Base-by-base conservation (phyloP, 345 rosid genomes). In the Leavenworthia alabamica region DNA sequence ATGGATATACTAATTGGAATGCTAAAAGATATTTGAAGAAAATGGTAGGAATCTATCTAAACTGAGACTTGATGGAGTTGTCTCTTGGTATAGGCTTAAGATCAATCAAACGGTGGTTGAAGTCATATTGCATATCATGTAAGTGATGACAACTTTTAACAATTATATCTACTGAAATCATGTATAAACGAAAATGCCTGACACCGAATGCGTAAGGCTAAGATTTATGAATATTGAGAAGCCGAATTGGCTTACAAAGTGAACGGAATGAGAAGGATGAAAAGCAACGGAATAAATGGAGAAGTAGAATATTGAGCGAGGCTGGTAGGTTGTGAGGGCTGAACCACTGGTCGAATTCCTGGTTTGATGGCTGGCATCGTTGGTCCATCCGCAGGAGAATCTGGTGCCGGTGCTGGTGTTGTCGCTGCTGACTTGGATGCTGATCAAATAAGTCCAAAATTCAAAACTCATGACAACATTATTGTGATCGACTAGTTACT, bases 301-400 rank as follows among this genome's bases (percentile, higher is more conserved):
- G 41, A 32, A 19, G 70, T 39, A 8, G 70, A 40, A 41, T 17
- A 47, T 0, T 20, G 59, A 56, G 75, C 75, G 15, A 47, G 32
- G 59, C 75, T 63, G 26, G 59, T 63, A 46, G 74, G 74, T 46
- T 53, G 67, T 13, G 31, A 44, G n/a, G 58, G 36, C 64, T 62
- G 70, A 62, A 56, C 65, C 52, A 71, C 70, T 17, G 75, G 75
- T 24, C 64, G 58, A 31, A 70, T 70, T 55, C 75, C 54, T 40
- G 32, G 60, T 23, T 44, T 71, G 40, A 44, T 3, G 32, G 59
- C 56, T 24, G 70, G 53, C 6, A 37, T 44, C 23, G 28, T 44
- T 3, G 58, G 52, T 54, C 26, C 68, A 47, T 46, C 52, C 6
- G 13, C 23, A 0, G 63, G 57, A 37, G 35, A 17, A 28, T 55